Evolutionary conservation across 345 rosid species (phyloP), one percentile per base, ranked within the genome.

Genomic region (Eucalyptus albens): DNA sequence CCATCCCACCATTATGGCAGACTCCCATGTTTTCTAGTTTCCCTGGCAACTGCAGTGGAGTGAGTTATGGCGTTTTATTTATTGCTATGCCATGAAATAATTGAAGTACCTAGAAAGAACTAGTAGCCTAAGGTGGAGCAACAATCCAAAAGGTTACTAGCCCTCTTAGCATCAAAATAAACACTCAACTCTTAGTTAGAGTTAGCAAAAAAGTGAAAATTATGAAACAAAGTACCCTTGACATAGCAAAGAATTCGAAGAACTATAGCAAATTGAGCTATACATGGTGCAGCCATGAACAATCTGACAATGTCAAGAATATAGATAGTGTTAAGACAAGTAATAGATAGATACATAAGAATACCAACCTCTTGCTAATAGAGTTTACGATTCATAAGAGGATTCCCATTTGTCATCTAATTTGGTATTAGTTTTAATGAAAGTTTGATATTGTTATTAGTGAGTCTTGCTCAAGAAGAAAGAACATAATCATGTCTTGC

Each of bases 351-450:
- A n/a, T 15, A 65, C 17, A 65, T 0, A 65, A 65, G 77, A 15
- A 8, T n/a, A 15, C 37, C 77, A n/a, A n/a, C 33, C 0, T 7
- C 0, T 14, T 4, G 40, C 0, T 29, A 1, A 12, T 60, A 12
- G 69, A 60, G 33, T 62, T 29, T 62, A 62, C 0, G 17, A 62
- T 8, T 67, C 2, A 4, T 16, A 4, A 67, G 12, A 16, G 6
- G 80, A 67, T 17, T 60, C 80, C 40, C 40, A 67, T 67, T 22
- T 62, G 11, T 67, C 40, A 31, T 31, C 19, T 17, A 67, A 67
- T 67, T n/a, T 31, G 40, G 22, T 33, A 8, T 67, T 67, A n/a
- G 40, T 67, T 11, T 31, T 40, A 15, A 67, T 0, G 11, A 17
- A 67, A 15, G 19, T 67, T 15, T 13, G 21, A 67, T n/a, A 16